Evolutionary conservation across 78 protist species (phyloP).

Genomic region (Isochrysis galbana): DNA sequence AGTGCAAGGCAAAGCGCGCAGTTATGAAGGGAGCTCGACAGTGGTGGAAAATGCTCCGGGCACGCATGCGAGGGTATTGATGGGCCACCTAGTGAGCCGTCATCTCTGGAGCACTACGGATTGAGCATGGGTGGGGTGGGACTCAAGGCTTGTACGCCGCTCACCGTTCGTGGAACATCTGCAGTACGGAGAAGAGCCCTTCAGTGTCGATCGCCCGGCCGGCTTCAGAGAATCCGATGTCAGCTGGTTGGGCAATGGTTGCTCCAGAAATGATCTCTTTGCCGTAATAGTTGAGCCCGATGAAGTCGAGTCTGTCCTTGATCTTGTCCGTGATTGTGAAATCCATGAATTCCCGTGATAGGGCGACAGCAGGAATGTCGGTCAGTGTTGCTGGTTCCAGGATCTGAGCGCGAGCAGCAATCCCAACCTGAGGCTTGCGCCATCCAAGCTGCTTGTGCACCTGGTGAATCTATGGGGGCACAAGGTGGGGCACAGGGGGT

Average conservation of each 20-base stretch:
- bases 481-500: too few species aligned
- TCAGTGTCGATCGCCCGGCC: neutral
- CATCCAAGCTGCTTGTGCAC: neutral
- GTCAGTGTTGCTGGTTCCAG: neutral
- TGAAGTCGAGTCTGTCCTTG: neutral
- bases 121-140: too few species aligned
- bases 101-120: too few species aligned
- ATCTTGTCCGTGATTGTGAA: neutral
- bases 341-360: neutral
- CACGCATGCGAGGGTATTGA: too few species aligned
- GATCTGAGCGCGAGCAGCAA: neutral
- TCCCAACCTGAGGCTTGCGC: neutral
- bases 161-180: too few species aligned
- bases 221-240: neutral
- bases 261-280: neutral
- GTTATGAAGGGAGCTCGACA: too few species aligned
- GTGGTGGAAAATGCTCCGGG: too few species aligned
- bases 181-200: neutral
- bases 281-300: slow-evolving; percentile 1
- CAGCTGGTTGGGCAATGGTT: neutral
- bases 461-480: neutral
- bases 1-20: too few species aligned
- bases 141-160: too few species aligned
- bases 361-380: neutral
- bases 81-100: too few species aligned